Conservation (phyloP, 1,139 yeast genomes). For the Pichia sp. region DNA sequence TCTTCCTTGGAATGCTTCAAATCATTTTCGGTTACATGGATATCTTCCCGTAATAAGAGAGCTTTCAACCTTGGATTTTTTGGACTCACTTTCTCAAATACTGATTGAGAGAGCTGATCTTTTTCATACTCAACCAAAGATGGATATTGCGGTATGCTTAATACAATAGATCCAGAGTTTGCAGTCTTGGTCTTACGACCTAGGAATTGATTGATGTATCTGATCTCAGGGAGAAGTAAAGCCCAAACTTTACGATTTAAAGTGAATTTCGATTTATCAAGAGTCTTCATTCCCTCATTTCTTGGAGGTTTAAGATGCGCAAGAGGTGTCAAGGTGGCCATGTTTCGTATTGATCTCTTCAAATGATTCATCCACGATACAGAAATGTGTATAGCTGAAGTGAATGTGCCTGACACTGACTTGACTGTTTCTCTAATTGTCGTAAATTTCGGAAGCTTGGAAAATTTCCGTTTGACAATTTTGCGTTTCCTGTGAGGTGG, state of each 20-base stretch:
- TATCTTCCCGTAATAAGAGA: conserved; percentile 52
- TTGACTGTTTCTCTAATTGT: too few species aligned
- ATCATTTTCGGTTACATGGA: conserved; percentile 35
- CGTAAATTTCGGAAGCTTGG: too few species aligned
- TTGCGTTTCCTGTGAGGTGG: too few species aligned
- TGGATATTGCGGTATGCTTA: conserved; percentile 57
- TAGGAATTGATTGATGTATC: conserved; percentile 47
- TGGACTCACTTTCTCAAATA: conserved; percentile 18
- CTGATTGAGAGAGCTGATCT: conserved; percentile 11
- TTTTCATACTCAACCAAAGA: conserved; percentile 42
- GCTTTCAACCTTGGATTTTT: conserved; percentile 41
- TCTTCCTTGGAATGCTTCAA: conserved; percentile 13
- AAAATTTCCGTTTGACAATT: too few species aligned
- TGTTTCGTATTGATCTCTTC: conserved; percentile 3
- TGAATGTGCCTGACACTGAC: too few species aligned
- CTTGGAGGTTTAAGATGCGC: conserved; percentile 49
- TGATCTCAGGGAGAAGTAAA: conserved; percentile 65
- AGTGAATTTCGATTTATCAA: conserved; percentile 61
- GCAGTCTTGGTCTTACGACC: conserved; percentile 27
- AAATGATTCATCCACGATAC: conserved; percentile 5
- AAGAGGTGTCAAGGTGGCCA: conserved; percentile 8
- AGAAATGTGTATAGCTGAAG: too few species aligned
- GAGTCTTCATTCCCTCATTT: conserved; percentile 52
- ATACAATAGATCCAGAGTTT: conserved; percentile 35
- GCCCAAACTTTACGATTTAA: conserved; percentile 52